Evolutionary conservation across 768 basidiomycete genomes (phyloP), one percentile per base, ranked within the genome.

Genomic region (Tulasnella sp.): DNA sequence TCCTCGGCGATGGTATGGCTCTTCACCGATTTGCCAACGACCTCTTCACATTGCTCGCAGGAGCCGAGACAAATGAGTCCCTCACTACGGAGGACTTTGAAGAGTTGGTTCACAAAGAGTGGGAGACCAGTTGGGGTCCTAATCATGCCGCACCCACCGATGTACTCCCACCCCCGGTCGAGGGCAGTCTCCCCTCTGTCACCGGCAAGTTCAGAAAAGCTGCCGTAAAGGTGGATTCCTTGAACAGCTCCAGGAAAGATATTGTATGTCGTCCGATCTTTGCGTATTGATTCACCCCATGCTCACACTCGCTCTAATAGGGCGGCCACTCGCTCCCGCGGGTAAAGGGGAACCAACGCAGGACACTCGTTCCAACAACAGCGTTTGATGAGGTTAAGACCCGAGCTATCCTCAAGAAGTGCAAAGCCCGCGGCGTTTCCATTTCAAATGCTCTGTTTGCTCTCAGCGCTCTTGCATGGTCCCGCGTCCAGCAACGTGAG

Each of bases 1-100:
- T 91, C 82, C 82, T 94, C 68, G 93, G 93, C 25, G 94, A 96
- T 81, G 94, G 94, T 29, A 93, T 94, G 90, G 91, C 93, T 1
- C 85, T 94, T 22, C 93, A 94, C 82, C 86, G 88, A 77, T 91
- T 91, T 78, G 92, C 91, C 34, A 93, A 93, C 81, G 91, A 94
- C 79, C 89, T 94, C 80, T 91, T 94, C 81, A 82, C 83, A 22
- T 83, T 94, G 3, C 84, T 94, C 52, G 78, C 80, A 15, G 89
- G 87, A 0, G 78, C 75, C 5, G 78, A 77, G 36, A 74, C 40
- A 67, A 76, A 73, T 34, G 71, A 45, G 17, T 3, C 71, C 9
- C 49, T 52, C 14, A n/a, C 69, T 15, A 39, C 77, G 9, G 77
- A 77, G 67, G 78, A 80, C 17, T 49, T 81, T n/a, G 69, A 72